Evolutionary conservation across 108 stramenopile genomes (phyloP), one percentile per base, ranked within the genome.

Genomic region (Cylindrotheca fusiformis): DNA sequence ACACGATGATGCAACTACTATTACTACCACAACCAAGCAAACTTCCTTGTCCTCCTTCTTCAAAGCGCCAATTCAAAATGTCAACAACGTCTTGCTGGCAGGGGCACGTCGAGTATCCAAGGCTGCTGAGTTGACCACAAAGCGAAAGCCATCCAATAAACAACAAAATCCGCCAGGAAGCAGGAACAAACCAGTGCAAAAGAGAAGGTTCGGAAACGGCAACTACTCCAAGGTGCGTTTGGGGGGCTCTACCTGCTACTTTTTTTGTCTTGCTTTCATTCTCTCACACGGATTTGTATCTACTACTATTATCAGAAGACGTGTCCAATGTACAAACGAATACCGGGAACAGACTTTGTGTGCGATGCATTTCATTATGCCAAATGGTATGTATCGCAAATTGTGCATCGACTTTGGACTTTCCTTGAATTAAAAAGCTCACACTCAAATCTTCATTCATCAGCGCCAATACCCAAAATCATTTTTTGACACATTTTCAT

Each of bases 281-380:
- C 6, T 41, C 6, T 41, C 14, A 14, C 6, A 10, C 14, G 6
- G 36, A 45, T 21, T 70, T 68, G 5, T 52, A 44, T 21, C 18
- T 17, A 10, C 25, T 30, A 30, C 18, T 32, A 28, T 32, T 33
- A 30, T 19, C 1, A 22, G 18, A 20, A 52, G 46, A 64, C 33
- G 48, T 93, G 91, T 52, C 91, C 91, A 14, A 2, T 32, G 2
- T 90, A 86, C 82, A 93, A 93, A 52, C 69, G 73, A 24, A 93
- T 93, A 6, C 55, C 88, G 21, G 88, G 88, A 23, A 93, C 91
- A 0, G 91, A 93, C 48, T 89, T 93, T 67, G 73, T 87, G 29
- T 78, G 79, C 25, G 91, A 93, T 59, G 90, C 78, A 30, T 85
- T 85, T 55, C 48, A 69, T 18, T 81, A 79, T 58, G 80, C 80